Evolutionary conservation across 2,329 filamentous ascomycete genomes (phyloP), one percentile per base, ranked within the genome.

Genomic region (Leptographium flavum): DNA sequence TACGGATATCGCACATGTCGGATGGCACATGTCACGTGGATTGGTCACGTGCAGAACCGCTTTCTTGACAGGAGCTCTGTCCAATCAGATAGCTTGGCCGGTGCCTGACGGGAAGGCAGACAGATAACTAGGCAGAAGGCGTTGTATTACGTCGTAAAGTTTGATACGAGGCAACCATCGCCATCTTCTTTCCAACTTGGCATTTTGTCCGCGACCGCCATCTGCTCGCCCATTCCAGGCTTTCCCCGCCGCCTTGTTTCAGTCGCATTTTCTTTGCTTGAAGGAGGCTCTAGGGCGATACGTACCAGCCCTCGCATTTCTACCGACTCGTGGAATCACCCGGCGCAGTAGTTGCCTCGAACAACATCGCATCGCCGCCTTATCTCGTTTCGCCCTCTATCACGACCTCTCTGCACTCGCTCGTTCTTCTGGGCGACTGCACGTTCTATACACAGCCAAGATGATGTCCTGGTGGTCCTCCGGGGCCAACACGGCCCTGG

Each of bases 401-500:
- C 21, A 5, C 3, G 22, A 21, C 3, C 15, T 13, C 5, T 8
- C 21, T 13, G 35, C 4, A 8, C 4, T 13, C 13, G 5, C 35
- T 7, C 4, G 22, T 37, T n/a, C 15, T 15, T 5, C 6, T 14
- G 21, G 9, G 22, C 35, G 35, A 5, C 11, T 3, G 19, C 11
- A 8, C 35, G 19, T 21, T n/a, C 13, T 4, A 17, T 10, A 27
- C 14, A 21, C 5, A 28, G 4, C 11, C 40, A 35, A 14, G 30
- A 83, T 74, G 73, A 95, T 95, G 88, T 81, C 87, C 60, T 87
- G 88, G 73, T 98, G 90, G 90, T 96, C 94, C 62, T 85, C 83
- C 55, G 90, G 87, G 61, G 77, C 81, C 65, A 87, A 86, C 64
- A 85, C 82, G 59, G 87, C 87, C 66, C 74, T 98, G 65, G 92